Evolutionary conservation across 768 basidiomycete species (phyloP).

Genomic region (Leccinum longicurvipes): DNA sequence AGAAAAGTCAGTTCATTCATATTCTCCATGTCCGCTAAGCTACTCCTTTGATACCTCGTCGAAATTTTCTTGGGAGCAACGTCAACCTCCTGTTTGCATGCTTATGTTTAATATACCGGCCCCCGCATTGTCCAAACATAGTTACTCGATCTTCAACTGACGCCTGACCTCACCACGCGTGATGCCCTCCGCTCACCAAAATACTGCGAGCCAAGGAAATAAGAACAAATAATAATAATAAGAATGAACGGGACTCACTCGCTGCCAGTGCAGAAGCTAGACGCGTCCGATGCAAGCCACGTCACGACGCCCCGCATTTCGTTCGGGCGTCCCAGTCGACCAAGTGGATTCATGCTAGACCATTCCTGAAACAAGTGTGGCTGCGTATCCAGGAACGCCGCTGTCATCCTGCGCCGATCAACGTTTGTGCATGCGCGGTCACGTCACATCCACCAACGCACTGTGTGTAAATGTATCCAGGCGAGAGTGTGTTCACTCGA

Average conservation of each 20-base stretch:
- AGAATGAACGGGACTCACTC: conserved; percentile 48
- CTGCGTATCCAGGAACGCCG: conserved; percentile 64
- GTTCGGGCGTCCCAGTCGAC: conserved; percentile 66
- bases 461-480: conserved; percentile 74
- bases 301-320: conserved; percentile 68
- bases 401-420: conserved; percentile 59
- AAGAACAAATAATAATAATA: background rate
- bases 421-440: conserved; percentile 11
- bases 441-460: conserved; percentile 35
- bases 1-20: too few relatives aligned
- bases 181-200: conserved; percentile 30
- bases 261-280: conserved; percentile 78
- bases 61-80: too few relatives aligned
- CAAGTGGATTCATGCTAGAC: conserved; percentile 70
- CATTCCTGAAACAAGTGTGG: conserved; percentile 59
- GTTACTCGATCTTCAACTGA: too few relatives aligned
- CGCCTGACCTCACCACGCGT: conserved; percentile 25
- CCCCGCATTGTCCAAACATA: too few relatives aligned
- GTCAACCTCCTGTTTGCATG: too few relatives aligned
- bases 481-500: conserved; percentile 73
- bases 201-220: conserved; percentile 17
- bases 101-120: too few relatives aligned
- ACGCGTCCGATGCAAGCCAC: conserved; percentile 75
- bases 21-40: too few relatives aligned
- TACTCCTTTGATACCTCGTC: too few relatives aligned